Conservation (phyloP, 352 stramenopile genomes). For the Pythium dissotocum region DNA sequence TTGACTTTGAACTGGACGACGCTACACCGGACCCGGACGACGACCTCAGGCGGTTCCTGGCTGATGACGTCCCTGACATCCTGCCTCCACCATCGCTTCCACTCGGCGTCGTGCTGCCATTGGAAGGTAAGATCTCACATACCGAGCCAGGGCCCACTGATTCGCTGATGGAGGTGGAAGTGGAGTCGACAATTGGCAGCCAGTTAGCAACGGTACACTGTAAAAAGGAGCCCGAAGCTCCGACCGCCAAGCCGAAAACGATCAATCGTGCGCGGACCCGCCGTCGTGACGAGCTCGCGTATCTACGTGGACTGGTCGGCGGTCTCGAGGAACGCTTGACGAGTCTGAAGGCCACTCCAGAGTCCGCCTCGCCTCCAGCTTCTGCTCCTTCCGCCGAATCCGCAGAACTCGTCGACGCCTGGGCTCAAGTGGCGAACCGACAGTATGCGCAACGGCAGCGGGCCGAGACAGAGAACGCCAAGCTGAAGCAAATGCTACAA, state of each 20-base stretch:
- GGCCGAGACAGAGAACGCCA: constrained; percentile 17
- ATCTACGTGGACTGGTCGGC: constrained; percentile 9
- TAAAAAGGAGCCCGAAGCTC: too few species aligned
- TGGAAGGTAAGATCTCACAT: too few species aligned
- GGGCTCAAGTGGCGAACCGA: constrained; percentile 15
- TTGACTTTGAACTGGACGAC: constrained; percentile 4
- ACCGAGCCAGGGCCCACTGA: too few species aligned
- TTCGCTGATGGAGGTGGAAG: too few species aligned
- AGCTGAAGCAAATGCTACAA: constrained; percentile 14
- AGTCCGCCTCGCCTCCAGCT: too few species aligned
- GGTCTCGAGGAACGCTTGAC: constrained; percentile 4
- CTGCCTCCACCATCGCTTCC: too few species aligned
- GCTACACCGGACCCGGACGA: not conserved
- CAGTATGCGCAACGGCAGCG: constrained; percentile 19
- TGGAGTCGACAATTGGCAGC: too few species aligned
- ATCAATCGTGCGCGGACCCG: not conserved
- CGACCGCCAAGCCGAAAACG: not conserved
- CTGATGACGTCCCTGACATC: too few species aligned
- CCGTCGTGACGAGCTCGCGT: constrained; percentile 18
- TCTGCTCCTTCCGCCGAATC: too few species aligned
- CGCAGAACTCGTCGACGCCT: constrained; percentile 10
- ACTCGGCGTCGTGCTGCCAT: too few species aligned
- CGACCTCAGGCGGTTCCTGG: not conserved
- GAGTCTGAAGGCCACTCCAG: too few species aligned
- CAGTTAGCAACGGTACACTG: too few species aligned